phyloP scores from a whole-genome alignment of 805 yeast genomes.

The Hanseniaspora nectarophila region DNA sequence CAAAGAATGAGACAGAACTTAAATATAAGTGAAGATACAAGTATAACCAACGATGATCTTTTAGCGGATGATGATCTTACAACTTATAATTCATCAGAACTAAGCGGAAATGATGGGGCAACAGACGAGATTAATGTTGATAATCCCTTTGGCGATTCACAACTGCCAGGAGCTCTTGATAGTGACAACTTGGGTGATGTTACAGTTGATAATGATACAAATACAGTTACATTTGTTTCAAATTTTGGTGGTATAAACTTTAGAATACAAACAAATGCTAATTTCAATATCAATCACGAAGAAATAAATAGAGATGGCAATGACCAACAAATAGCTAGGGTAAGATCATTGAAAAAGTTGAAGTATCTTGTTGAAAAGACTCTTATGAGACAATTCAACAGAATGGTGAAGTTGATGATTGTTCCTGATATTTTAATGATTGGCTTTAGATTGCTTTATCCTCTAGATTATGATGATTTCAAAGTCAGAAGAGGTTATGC shows the following conservation, averaged over 20 bases:
- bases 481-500: conserved; percentile 19
- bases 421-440: conserved; percentile 19
- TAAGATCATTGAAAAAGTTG: not conserved
- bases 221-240: conserved; percentile 5
- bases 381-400: conserved; percentile 18
- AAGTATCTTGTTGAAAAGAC: conserved; percentile 3
- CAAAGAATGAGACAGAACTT: not conserved
- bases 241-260: conserved; percentile 14
- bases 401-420: conserved; percentile 27
- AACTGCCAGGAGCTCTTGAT: conserved; percentile 3
- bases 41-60: not conserved
- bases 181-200: not conserved
- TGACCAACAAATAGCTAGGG: not conserved
- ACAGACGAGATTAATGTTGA: not conserved
- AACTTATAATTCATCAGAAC: not conserved
- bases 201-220: not conserved
- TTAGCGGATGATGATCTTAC: not conserved
- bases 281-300: conserved; percentile 3
- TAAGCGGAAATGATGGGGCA: not conserved
- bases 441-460: conserved; percentile 22
- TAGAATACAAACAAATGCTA: conserved; percentile 13
- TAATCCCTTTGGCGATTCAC: conserved; percentile 1
- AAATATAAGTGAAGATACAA: not conserved
- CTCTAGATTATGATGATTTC: conserved; percentile 32
- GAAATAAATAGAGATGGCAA: not conserved